Percentiles rank a stretch among this genome's conserved stretches.
phyloP scores from a whole-genome alignment of 371 early-diverging fungal genomes.

The Apophysomyces trapeziformis region DNA sequence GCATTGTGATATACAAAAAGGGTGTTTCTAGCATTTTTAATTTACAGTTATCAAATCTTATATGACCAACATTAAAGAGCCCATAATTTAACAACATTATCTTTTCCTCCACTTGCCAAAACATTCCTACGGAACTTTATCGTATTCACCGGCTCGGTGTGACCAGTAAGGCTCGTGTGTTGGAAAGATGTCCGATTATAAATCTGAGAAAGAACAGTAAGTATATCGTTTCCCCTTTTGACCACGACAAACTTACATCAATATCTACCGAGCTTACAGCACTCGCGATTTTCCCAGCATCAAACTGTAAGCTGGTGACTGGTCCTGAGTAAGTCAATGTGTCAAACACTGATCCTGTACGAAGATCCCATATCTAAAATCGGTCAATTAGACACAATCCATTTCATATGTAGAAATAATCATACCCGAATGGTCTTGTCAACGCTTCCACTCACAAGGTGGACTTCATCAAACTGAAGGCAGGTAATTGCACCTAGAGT shows the following conservation, averaged over 20 bases:
- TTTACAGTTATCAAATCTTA: not conserved
- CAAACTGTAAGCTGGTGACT: conserved; percentile 66
- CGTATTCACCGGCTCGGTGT: conserved; percentile 50
- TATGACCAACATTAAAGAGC: conserved; percentile 31
- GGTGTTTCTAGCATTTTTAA: not conserved
- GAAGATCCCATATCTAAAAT: conserved; percentile 81
- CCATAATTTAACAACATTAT: conserved; percentile 65
- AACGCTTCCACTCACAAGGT: conserved; percentile 78
- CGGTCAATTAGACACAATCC: not conserved
- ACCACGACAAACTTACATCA: conserved; percentile 43
- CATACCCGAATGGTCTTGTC: conserved; percentile 78
- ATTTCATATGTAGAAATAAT: conserved; percentile 15
- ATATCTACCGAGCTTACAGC: conserved; percentile 50
- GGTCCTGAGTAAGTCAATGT: conserved; percentile 57
- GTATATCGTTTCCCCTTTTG: not conserved
- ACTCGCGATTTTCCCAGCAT: conserved; percentile 55
- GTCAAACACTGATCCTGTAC: conserved; percentile 72
- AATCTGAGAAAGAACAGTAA: conserved; percentile 34
- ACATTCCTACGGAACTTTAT: conserved; percentile 56
- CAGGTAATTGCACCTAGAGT: conserved; percentile 63
- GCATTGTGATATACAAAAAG: not conserved
- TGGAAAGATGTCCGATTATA: conserved; percentile 68
- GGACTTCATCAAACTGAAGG: conserved; percentile 78
- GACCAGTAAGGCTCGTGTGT: conserved; percentile 55
- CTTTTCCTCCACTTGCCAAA: conserved; percentile 61